Base-by-base conservation (phyloP, 1,139 yeast species). In the Suhomyces guaymorum region DNA sequence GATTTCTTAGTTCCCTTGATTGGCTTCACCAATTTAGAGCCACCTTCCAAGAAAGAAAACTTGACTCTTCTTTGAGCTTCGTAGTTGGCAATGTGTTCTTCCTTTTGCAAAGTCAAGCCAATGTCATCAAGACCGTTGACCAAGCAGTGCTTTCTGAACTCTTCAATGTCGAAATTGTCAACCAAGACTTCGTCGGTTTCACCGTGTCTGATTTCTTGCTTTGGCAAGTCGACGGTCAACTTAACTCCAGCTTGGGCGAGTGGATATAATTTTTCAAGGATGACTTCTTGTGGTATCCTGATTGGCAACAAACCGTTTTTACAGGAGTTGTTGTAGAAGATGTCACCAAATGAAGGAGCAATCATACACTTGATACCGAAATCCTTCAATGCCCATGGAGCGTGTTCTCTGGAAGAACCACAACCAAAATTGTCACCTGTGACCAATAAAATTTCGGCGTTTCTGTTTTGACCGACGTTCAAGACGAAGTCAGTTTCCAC, bases 361-460 rank as follows among this genome's bases (percentile, higher is more conserved):
- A 92, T 89, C 58, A 92, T 85, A 46, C 92, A 84, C 62, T 86
- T 82, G 62, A 92, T 89, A 60, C 98, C 98, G 55, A 92, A 92
- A 66, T 92, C 98, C 55, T 88, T 90, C 48, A 92, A 75, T 3
- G 98, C 98, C 98, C 98, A 92, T 40, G 98, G 97, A 15, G 98
- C 98, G 55, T 92, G 98, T 63, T 92, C 98, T 75, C 98, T 87
- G 5, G 97, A 89, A 26, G 97, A 90, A 53, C 98, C 98, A 71
- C 98, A 92, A 47, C 98, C 98, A 59, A 92, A 92, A 70, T 92
- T 92, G 60, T 87, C 95, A 60, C 98, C 98, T 32, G 95, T 82
- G 43, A 90, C 96, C 48, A 90, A 84, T 49, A 92, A 72, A 48
- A 90, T 82, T 63, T 85, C 82, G 15, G 97, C 82, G 26, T 74